Evolutionary conservation across 106 monocot species (phyloP).

Genomic region (Narthecium ossifragum): DNA sequence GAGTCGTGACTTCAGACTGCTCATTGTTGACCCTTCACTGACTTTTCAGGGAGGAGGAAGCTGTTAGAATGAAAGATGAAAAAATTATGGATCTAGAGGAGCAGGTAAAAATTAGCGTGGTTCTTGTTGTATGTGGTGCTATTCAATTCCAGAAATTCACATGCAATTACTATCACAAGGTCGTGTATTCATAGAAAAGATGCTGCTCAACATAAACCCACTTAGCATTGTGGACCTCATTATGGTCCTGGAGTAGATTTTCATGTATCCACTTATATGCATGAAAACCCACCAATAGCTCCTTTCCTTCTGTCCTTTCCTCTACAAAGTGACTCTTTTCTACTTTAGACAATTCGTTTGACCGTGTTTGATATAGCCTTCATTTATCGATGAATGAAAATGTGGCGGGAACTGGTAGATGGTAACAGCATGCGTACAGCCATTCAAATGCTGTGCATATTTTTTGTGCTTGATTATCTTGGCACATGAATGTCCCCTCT

Average conservation of each 20-base stretch:
- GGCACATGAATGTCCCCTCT: too few species aligned
- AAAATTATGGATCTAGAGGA: slow-evolving; percentile 48
- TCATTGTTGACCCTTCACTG: neutral
- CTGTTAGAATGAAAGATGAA: slow-evolving; percentile 27
- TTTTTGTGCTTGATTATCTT: too few species aligned
- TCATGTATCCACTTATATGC: neutral
- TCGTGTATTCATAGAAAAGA: neutral
- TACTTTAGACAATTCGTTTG: too few species aligned
- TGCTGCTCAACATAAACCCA: neutral
- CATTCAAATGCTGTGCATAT: too few species aligned
- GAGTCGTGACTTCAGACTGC: neutral
- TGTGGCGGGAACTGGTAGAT: too few species aligned
- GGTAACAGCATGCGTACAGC: too few species aligned
- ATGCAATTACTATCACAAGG: neutral
- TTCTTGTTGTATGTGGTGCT: neutral
- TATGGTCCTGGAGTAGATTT: neutral
- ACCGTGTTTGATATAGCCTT: too few species aligned
- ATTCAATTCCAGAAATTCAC: neutral
- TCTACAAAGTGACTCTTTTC: too few species aligned
- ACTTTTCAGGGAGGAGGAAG: slow-evolving; percentile 38
- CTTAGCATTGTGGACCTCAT: neutral
- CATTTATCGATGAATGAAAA: too few species aligned
- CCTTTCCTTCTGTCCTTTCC: too few species aligned
- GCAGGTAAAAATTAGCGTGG: slow-evolving; percentile 23
- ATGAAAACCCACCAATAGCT: neutral